Conservation (phyloP, 139 green algal species). For the Spirogloea muscicola region DNA sequence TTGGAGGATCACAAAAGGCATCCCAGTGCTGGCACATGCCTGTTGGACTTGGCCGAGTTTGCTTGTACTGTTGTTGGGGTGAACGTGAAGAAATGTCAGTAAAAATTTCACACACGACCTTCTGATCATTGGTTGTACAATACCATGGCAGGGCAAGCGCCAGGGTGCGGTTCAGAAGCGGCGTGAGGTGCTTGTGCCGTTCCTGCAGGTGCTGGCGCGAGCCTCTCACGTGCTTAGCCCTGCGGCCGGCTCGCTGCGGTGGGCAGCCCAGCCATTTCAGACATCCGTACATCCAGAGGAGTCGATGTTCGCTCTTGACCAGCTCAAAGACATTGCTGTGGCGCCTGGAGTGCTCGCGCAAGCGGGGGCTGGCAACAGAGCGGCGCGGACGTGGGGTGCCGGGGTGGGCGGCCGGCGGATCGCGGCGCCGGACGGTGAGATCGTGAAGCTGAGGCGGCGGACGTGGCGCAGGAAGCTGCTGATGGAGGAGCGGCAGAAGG, state of each 20-base stretch:
- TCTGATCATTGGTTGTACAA: no score
- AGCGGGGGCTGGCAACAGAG: not conserved
- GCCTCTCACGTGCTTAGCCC: not conserved
- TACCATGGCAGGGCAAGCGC: no score
- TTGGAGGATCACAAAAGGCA: not conserved
- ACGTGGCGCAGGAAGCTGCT: slow-evolving; percentile 15
- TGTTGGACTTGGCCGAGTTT: no score
- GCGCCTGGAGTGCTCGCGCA: not conserved
- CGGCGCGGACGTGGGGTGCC: not conserved
- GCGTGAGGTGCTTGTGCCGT: no score
- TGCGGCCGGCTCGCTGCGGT: not conserved
- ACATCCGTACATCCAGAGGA: slow-evolving; percentile 13
- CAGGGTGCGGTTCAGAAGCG: no score
- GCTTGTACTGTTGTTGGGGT: no score
- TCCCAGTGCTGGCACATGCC: no score
- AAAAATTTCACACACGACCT: no score
- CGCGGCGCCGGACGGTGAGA: slow-evolving; percentile 1
- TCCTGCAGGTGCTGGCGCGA: slow-evolving; percentile 11
- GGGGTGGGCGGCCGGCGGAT: slow-evolving; percentile 11
- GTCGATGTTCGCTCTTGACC: not conserved
- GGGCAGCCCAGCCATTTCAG: slow-evolving; percentile 1
- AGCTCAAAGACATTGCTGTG: slow-evolving; percentile 3
- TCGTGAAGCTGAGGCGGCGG: slow-evolving; percentile 10
- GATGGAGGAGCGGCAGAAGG: not conserved
- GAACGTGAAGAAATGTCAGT: no score